Evolutionary conservation across 495 filamentous ascomycete genomes (phyloP), one percentile per base, ranked within the genome.

Genomic region (Podospora conica): DNA sequence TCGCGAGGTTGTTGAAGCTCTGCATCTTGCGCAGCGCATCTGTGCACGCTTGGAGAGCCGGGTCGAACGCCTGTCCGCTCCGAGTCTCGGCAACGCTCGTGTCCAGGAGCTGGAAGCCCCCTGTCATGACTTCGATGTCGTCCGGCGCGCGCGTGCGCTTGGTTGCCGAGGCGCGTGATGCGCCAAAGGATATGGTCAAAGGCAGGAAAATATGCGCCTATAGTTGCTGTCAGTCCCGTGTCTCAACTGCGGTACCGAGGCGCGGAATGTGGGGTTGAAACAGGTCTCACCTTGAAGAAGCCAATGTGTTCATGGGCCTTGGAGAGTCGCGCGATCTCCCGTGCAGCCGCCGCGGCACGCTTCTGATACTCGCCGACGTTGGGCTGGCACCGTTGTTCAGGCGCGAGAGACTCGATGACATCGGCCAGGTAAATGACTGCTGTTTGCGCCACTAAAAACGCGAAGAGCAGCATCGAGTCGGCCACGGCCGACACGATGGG

Each of bases 381-480:
- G 0, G 66, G 61, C 25, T 71, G 71, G 58, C 69, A 73, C 10
- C 74, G 69, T 18, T 64, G 54, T 9, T 74, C 55, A 21, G 65
- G 54, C 11, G 67, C 67, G 28, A 64, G 56, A 1, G 68, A 55
- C 59, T 77, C 74, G 1, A 76, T 64, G 10, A 76, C 70, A 60
- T 77, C 66, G 56, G 75, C 78, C 56, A 82, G 72, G 33, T 81
- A 78, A 23, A 85, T 72, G 0, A 80, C 73, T 0, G 78, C 74
- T 0, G 81, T 75, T 24, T 82, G 81, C 0, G 77, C 81, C 5
- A 84, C 61, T 70, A 83, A 79, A 18, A 79, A 73, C 9, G 72
- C 65, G 40, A 78, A 79, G 21, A 75, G 65, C 20, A 84, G 70
- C 79, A 85, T 79, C 0, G 83, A 78, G 25, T 85, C 80, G 5